Evolutionary conservation across 2,329 filamentous ascomycete species (phyloP).

Genomic region (Verticillium tricorpus): DNA sequence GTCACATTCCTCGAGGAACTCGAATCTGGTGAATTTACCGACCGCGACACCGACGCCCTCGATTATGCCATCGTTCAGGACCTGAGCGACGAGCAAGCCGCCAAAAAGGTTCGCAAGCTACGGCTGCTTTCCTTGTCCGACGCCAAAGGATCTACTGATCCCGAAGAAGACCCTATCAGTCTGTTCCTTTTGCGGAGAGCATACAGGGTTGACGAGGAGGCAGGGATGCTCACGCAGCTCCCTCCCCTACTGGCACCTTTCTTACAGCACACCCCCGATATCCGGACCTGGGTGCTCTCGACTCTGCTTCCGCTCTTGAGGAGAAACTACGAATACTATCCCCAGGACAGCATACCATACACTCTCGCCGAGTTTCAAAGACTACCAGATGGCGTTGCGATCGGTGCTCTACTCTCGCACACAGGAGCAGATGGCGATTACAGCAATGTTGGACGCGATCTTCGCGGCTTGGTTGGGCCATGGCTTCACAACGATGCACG

Average conservation of each 20-base stretch:
- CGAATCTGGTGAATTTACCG: constrained; percentile 39
- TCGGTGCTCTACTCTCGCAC: constrained; percentile 57
- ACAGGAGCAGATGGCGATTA: constrained; percentile 40
- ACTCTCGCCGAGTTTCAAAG: constrained; percentile 61
- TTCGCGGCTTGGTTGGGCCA: constrained; percentile 65
- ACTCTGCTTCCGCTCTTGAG: constrained; percentile 64
- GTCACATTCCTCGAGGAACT: constrained; percentile 56
- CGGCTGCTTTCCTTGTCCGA: constrained; percentile 54
- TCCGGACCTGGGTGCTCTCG: constrained; percentile 66
- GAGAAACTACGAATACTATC: constrained; percentile 67
- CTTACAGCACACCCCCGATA: constrained; percentile 52
- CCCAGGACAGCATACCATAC: constrained; percentile 38
- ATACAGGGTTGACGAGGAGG: constrained; percentile 65
- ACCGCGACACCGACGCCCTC: constrained; percentile 37
- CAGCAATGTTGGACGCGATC: constrained; percentile 52
- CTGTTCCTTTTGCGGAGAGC: constrained; percentile 65
- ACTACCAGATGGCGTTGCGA: constrained; percentile 53
- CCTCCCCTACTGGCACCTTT: constrained; percentile 67
- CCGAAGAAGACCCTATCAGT: constrained; percentile 50
- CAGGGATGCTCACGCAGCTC: constrained; percentile 66
- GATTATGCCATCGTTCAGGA: constrained; percentile 52
- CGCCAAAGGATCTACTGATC: constrained; percentile 40
- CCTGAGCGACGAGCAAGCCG: constrained; percentile 59
- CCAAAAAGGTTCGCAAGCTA: constrained; percentile 60
- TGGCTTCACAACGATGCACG: constrained; percentile 66